These are phyloP conservation scores for Colletotrichum caudatum DNA, from an alignment of 2,329 filamentous ascomycete genomes.

Conservation along the genomic window DNA sequence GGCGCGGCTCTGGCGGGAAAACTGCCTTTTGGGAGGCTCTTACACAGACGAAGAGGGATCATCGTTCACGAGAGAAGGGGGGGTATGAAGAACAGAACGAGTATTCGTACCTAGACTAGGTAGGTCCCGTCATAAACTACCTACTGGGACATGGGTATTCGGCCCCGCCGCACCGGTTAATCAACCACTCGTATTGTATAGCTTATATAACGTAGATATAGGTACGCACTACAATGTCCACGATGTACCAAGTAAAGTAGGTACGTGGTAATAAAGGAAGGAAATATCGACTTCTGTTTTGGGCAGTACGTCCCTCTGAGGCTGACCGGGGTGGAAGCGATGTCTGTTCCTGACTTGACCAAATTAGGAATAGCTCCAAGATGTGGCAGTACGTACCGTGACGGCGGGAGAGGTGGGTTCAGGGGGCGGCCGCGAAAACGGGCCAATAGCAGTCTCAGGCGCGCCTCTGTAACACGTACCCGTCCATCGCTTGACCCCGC, in stretches of 20 bases:
- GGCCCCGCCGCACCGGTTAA: constrained; percentile 37
- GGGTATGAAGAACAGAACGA: constrained; percentile 12
- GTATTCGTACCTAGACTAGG: background rate
- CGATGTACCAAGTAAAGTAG: too few species aligned
- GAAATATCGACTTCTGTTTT: background rate
- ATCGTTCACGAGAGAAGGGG: background rate
- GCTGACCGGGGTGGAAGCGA: constrained; percentile 24
- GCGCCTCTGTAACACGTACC: constrained; percentile 55
- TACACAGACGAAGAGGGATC: constrained; percentile 11
- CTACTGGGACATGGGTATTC: constrained; percentile 20
- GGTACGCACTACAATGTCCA: background rate
- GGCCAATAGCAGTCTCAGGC: constrained; percentile 51
- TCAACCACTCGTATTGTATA: background rate
- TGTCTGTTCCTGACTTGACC: constrained; percentile 29
- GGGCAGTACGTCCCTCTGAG: constrained; percentile 22
- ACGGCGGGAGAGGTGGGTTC: constrained; percentile 12
- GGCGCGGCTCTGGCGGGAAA: constrained; percentile 21
- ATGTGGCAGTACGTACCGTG: background rate
- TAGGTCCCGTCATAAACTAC: background rate
- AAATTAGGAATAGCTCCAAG: background rate
- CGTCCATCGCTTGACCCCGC: constrained; percentile 54
- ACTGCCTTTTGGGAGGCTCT: constrained; percentile 37
- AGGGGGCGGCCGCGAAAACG: constrained; percentile 35
- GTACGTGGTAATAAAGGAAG: background rate
- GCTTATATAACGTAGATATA: background rate